Percentiles rank a stretch among this genome's conserved stretches.
Conservation (phyloP, 192 early-diverging fungal species). For the Powellomyces hirtus region DNA sequence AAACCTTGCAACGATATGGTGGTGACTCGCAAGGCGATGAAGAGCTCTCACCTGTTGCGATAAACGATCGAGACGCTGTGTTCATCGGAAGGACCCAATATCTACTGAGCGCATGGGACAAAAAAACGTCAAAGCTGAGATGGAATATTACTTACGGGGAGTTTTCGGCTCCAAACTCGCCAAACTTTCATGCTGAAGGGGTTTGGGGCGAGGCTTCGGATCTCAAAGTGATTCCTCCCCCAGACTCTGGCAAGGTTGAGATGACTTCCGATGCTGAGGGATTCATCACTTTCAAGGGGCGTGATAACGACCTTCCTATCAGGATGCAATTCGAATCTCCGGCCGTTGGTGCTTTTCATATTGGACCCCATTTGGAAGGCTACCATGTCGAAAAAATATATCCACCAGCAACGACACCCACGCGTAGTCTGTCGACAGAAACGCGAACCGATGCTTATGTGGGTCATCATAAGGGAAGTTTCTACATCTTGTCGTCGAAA, state of each 20-base stretch:
- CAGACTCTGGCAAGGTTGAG: neutral
- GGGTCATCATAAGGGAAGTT: conserved; percentile 58
- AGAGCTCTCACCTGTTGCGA: neutral
- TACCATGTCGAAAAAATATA: neutral
- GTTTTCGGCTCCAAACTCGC: conserved; percentile 23
- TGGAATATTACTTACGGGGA: conserved; percentile 49
- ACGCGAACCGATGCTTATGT: conserved; percentile 52
- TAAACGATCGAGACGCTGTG: neutral
- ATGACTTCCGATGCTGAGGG: conserved; percentile 3
- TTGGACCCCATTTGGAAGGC: neutral
- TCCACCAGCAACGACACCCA: conserved; percentile 14
- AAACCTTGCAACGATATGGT: conserved; percentile 58
- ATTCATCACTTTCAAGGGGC: neutral
- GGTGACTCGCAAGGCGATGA: conserved; percentile 13
- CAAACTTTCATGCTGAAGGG: neutral
- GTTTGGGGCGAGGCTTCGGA: neutral
- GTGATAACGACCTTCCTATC: neutral
- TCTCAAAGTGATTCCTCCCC: neutral
- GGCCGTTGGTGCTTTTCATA: conserved; percentile 33
- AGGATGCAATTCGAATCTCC: conserved; percentile 30
- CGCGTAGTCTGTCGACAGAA: neutral
- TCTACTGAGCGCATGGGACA: conserved; percentile 56
- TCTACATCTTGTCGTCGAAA: conserved; percentile 67
- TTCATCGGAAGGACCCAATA: conserved; percentile 35
- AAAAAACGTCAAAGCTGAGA: conserved; percentile 28